A percentile compares a stretch with the other conserved stretches of the same genome.
phyloP scores from a whole-genome alignment of 768 basidiomycete genomes.

The Rhizopogon rudus region DNA sequence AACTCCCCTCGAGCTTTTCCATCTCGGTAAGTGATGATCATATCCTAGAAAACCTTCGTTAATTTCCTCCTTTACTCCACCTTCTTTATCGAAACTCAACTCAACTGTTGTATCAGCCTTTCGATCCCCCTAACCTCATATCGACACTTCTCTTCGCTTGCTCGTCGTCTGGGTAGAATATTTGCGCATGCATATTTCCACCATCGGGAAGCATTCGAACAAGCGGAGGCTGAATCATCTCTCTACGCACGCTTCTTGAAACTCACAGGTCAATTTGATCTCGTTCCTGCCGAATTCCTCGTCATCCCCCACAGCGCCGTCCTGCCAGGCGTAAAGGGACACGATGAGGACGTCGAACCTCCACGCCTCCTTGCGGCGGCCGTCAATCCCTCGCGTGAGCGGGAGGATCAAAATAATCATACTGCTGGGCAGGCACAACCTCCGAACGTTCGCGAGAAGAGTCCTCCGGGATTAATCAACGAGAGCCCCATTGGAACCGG shows the following conservation, averaged over 20 bases:
- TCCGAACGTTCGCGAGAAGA: slow-evolving; percentile 10
- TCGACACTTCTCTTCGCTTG: slow-evolving; percentile 86
- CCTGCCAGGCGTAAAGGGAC: slow-evolving; percentile 22
- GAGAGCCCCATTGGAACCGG: slow-evolving; percentile 18
- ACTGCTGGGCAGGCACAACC: slow-evolving; percentile 5
- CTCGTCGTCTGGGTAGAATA: slow-evolving; percentile 87
- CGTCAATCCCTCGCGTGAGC: slow-evolving; percentile 24
- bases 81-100: slow-evolving; percentile 8
- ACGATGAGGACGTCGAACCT: slow-evolving; percentile 30
- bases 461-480: slow-evolving; percentile 18
- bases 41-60: slow-evolving; percentile 5
- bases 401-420: slow-evolving; percentile 9
- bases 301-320: slow-evolving; percentile 58
- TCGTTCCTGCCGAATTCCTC: slow-evolving; percentile 80
- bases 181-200: slow-evolving; percentile 97
- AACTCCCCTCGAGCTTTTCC: slow-evolving; percentile 92
- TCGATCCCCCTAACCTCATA: slow-evolving; percentile 77
- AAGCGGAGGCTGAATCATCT: slow-evolving; percentile 86
- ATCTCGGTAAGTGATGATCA: slow-evolving; percentile 55
- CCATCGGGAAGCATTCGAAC: slow-evolving; percentile 87
- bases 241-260: slow-evolving; percentile 88
- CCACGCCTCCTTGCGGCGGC: slow-evolving; percentile 37
- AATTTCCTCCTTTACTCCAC: slow-evolving; percentile 14
- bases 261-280: slow-evolving; percentile 71
- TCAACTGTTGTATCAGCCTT: slow-evolving; percentile 41